phyloP scores from a whole-genome alignment of 345 rosid genomes.

The Populus davidiana region DNA sequence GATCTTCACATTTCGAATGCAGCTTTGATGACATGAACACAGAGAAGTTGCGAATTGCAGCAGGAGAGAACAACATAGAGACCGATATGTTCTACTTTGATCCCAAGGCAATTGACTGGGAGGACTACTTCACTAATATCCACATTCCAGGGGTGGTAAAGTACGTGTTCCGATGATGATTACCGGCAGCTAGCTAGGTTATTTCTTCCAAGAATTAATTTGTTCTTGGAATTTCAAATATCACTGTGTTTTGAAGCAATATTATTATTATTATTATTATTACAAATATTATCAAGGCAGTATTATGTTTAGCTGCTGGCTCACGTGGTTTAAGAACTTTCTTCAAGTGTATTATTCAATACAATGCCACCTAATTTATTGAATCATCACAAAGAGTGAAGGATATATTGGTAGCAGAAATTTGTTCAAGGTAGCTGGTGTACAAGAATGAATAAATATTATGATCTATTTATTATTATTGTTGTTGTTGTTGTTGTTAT shows the following conservation, averaged over 20 bases:
- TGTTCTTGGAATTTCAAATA: background rate
- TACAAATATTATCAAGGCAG: background rate
- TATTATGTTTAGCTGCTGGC: background rate
- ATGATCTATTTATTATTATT: too few species aligned
- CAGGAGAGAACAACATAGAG: slow-evolving; percentile 34
- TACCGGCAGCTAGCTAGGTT: too few species aligned
- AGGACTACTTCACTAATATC: slow-evolving; percentile 44
- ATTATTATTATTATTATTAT: too few species aligned
- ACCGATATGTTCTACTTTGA: slow-evolving; percentile 44
- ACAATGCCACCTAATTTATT: too few species aligned
- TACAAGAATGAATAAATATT: too few species aligned
- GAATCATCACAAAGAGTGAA: too few species aligned
- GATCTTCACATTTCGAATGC: slow-evolving; percentile 1
- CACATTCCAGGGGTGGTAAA: slow-evolving; percentile 66
- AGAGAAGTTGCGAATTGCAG: slow-evolving; percentile 38
- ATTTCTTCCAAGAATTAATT: background rate
- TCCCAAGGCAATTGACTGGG: slow-evolving; percentile 61
- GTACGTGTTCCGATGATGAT: slow-evolving; percentile 40
- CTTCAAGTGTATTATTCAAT: too few species aligned
- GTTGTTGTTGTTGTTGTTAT: too few species aligned
- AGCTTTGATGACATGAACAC: slow-evolving; percentile 69
- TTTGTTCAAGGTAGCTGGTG: too few species aligned
- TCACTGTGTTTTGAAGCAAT: too few species aligned
- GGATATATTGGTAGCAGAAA: too few species aligned
- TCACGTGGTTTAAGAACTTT: too few species aligned